Base-by-base conservation (phyloP, 164 flowering plant genomes). In the Liriodendron chinense region DNA sequence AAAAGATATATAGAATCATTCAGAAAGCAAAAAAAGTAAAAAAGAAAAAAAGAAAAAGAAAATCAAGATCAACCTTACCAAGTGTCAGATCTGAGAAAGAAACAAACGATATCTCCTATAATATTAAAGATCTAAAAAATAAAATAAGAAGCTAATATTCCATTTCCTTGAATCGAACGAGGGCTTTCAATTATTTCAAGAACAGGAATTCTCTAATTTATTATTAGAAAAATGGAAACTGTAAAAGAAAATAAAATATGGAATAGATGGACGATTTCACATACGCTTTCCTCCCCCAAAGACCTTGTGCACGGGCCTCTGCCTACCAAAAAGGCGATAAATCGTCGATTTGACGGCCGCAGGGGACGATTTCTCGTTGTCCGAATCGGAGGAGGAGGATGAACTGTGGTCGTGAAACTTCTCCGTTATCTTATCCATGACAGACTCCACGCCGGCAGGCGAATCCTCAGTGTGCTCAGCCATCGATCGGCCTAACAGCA, bases 261-360 rank as follows among this genome's bases (percentile, higher is more conserved):
- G 5, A 34, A 34, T 4, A 34, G 43, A 34, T 34, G 43, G 7
- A 34, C 4, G 7, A 16, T 10, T 22, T 21, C 9, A 88, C 16
- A 26, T 89, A 92, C 95, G 89, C 78, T 90, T 92, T 67, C 97
- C 97, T n/a, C 94, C 94, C 28, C 97, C 97, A 12, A 92, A 81
- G 69, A 89, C 89, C 78, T 87, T 74, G 82, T 92, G 97, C 48
- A 92, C 88, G 22, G 97, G 92, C 80, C 81, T 86, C 82, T 91
- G 86, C 76, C 97, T 83, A 1, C 97, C 97, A 34, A 91, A 91
- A 68, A 92, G 80, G 57, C 93, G 88, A 65, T 79, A 75, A 67
- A 85, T 56, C 80, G 79, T 79, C 25, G 87, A 22, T 72, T 85
- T 85, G 20, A 84, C 18, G 24, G 88, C 69, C 43, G 88, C 78